Evolutionary conservation across 805 yeast species (phyloP), one percentile per base, ranked within the genome.

Genomic region (Saturnispora besseyi): DNA sequence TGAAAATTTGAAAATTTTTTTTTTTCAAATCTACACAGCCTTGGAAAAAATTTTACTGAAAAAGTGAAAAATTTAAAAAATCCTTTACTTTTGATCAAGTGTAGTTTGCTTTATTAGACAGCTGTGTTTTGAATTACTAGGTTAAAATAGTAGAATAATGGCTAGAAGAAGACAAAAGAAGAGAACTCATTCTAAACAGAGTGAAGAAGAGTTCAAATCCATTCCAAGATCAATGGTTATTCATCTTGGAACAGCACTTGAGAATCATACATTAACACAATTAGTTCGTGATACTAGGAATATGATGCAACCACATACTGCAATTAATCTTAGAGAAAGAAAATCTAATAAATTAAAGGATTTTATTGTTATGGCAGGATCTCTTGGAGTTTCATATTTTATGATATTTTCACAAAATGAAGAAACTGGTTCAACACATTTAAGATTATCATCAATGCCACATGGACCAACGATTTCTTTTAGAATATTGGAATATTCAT

Each of bases 281-380:
- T 72, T 93, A 50, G 97, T 90, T 21, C 76, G 76, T 52, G 99
- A 93, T 66, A 81, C 90, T 66, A 78, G 99, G 62, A 77, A 78
- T 53, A 79, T 89, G 55, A 89, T 93, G 96, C 93, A 88, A 63
- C 99, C 99, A 12, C 95, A 91, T 61, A 93, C 99, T 3, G 97
- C 98, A 11, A 81, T 88, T 59, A 85, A 81, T 57, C 74, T 93
- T 52, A 76, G 82, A 55, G 99, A 93, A 68, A 75, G 98, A 46
- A 87, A 87, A 63, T 73, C 87, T 37, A 93, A 93, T 67, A 86
- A 82, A 62, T 73, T 93, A 57, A 87, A 85, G 65, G 99, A 91
- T 68, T 93, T 85, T 59, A 78, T 90, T n/a, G 96, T 88, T n/a
- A 90, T 93, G 96, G 87, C 96, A 36, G 98, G 98, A 5, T 98